phyloP scores from a whole-genome alignment of 2,329 filamentous ascomycete species.

The Aphanocladium album region DNA sequence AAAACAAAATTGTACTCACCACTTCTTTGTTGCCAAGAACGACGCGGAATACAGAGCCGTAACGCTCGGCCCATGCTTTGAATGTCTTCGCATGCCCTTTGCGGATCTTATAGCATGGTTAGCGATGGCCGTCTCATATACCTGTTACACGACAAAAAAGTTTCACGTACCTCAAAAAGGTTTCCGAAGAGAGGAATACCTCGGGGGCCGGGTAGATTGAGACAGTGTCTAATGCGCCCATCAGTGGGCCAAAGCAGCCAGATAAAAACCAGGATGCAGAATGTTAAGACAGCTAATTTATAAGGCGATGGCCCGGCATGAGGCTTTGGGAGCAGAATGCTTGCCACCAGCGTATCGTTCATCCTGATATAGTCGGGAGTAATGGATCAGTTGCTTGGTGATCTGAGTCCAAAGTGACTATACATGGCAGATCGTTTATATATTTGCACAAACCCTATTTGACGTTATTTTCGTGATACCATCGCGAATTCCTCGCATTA shows the following conservation, averaged over 20 bases:
- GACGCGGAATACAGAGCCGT: background rate
- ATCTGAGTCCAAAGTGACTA: background rate
- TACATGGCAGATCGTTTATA: background rate
- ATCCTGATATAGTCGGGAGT: background rate
- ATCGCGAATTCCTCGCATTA: background rate
- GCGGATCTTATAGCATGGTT: background rate
- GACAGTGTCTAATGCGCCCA: background rate
- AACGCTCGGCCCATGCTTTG: background rate
- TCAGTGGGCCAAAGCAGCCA: background rate
- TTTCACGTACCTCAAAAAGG: background rate
- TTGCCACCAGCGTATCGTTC: background rate
- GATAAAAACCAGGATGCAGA: background rate
- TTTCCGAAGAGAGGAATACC: background rate
- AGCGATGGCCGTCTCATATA: background rate
- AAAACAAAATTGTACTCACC: background rate
- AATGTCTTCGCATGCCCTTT: background rate
- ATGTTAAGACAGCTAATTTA: background rate
- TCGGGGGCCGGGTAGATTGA: background rate
- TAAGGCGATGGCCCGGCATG: background rate
- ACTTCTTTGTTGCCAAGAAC: background rate
- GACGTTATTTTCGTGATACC: background rate
- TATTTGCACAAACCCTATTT: background rate
- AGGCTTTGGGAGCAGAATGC: background rate
- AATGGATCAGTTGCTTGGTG: background rate
- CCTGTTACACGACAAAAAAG: too few relatives aligned